phyloP scores from a whole-genome alignment of 805 yeast species.

The Maudiozyma saulgeensis region DNA sequence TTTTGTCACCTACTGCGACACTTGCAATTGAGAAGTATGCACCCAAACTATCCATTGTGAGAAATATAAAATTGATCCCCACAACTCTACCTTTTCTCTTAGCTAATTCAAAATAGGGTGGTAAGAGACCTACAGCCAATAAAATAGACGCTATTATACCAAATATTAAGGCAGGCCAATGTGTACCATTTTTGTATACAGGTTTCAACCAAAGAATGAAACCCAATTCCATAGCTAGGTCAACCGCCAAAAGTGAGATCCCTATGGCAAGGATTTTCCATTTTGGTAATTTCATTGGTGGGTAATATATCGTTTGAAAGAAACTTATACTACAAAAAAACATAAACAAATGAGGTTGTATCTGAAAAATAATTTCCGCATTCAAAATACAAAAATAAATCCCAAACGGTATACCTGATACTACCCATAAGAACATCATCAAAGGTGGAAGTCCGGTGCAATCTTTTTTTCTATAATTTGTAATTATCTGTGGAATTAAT shows the following conservation, averaged over 20 bases:
- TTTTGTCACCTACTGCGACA: slow-evolving; percentile 52
- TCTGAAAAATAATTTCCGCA: slow-evolving; percentile 65
- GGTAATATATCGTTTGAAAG: slow-evolving; percentile 61
- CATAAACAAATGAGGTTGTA: slow-evolving; percentile 83
- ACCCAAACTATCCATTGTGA: slow-evolving; percentile 68
- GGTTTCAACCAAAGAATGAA: slow-evolving; percentile 62
- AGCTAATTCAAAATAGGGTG: slow-evolving; percentile 79
- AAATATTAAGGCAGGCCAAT: slow-evolving; percentile 73
- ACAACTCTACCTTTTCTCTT: slow-evolving; percentile 77
- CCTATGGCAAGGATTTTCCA: slow-evolving; percentile 32
- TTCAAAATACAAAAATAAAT: slow-evolving; percentile 69
- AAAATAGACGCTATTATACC: slow-evolving; percentile 74
- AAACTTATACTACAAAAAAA: slow-evolving; percentile 58
- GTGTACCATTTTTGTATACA: slow-evolving; percentile 37
- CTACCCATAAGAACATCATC: slow-evolving; percentile 81
- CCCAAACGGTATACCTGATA: slow-evolving; percentile 72
- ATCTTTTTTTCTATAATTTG: slow-evolving; percentile 65
- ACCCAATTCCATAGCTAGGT: slow-evolving; percentile 59
- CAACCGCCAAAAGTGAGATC: slow-evolving; percentile 32
- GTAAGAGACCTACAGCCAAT: slow-evolving; percentile 69
- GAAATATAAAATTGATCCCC: slow-evolving; percentile 78
- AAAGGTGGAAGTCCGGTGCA: slow-evolving; percentile 82
- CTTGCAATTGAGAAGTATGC: slow-evolving; percentile 70
- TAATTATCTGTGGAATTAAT: slow-evolving; percentile 72
- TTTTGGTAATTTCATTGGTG: slow-evolving; percentile 43